A percentile compares a stretch with the other conserved stretches of the same genome.
Conservation (phyloP, 2,329 filamentous ascomycete species). For the Hymenoscyphus occultus region DNA sequence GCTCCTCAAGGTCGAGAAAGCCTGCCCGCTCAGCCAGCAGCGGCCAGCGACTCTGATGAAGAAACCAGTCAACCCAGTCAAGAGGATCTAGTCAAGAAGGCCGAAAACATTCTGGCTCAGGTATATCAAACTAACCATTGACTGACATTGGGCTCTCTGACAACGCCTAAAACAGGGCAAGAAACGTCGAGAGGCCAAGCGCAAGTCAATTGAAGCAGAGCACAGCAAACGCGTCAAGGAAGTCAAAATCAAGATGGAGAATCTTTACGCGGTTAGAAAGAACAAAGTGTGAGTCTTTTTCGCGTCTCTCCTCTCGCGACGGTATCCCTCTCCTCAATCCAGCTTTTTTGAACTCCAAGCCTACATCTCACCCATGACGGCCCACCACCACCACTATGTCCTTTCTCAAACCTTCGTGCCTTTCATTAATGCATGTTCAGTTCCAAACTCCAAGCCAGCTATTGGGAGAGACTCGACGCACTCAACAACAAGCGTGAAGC, state of each 20-base stretch:
- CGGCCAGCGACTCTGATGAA: slow-evolving; percentile 19
- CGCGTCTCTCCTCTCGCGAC: not conserved
- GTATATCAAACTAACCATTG: not conserved
- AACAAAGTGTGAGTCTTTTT: slow-evolving; percentile 28
- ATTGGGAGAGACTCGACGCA: slow-evolving; percentile 28
- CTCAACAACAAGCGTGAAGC: slow-evolving; percentile 30
- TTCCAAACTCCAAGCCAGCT: slow-evolving; percentile 24
- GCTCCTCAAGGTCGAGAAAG: slow-evolving; percentile 21
- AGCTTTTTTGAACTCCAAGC: not conserved
- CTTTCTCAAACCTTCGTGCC: not conserved
- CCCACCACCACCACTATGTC: not conserved
- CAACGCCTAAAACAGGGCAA: slow-evolving; percentile 23
- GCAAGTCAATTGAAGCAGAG: slow-evolving; percentile 30
- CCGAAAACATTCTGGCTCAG: slow-evolving; percentile 16
- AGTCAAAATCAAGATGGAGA: slow-evolving; percentile 25
- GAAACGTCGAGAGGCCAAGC: slow-evolving; percentile 30
- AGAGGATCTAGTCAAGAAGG: slow-evolving; percentile 2
- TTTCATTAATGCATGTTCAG: slow-evolving; percentile 16
- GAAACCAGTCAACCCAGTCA: slow-evolving; percentile 5
- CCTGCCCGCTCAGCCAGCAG: not conserved
- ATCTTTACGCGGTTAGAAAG: slow-evolving; percentile 25
- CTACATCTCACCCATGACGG: not conserved
- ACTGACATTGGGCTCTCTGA: not conserved
- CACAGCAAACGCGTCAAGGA: slow-evolving; percentile 29
- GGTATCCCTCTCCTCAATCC: not conserved